These are phyloP conservation scores for Grifola frondosa DNA, from an alignment of 1,284 basidiomycete species.

Conservation along the genomic window DNA sequence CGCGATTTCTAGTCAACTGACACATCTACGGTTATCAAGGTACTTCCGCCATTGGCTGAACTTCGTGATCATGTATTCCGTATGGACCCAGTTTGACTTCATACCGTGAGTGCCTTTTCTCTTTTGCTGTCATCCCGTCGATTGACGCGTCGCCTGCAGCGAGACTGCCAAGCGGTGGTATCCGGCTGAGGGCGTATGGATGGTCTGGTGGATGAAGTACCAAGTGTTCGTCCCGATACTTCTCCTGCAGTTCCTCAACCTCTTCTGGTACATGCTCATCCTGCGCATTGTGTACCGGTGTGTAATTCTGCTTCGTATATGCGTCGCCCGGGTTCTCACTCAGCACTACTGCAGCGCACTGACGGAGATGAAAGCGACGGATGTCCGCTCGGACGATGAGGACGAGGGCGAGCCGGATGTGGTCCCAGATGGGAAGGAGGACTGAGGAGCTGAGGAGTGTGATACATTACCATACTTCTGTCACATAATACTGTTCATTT, in stretches of 20 bases:
- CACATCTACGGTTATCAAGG: constrained; percentile 38
- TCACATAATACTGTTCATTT: neutral
- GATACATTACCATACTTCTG: neutral
- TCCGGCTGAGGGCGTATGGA: constrained; percentile 66
- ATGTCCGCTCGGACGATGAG: constrained; percentile 70
- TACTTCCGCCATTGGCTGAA: constrained; percentile 98
- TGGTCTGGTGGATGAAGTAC: constrained; percentile 78
- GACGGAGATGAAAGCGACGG: constrained; percentile 34
- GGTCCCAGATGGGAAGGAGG: constrained; percentile 36
- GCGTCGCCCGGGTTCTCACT: neutral
- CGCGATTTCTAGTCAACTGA: constrained; percentile 1
- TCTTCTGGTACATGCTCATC: constrained; percentile 91
- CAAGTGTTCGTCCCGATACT: constrained; percentile 79
- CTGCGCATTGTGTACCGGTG: constrained; percentile 63
- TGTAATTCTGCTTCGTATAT: constrained; percentile 15
- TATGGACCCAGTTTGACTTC: constrained; percentile 79
- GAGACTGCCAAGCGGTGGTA: constrained; percentile 59
- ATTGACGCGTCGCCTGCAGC: constrained; percentile 35
- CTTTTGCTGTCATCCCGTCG: neutral
- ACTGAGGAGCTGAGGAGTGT: constrained; percentile 14
- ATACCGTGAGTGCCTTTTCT: constrained; percentile 63
- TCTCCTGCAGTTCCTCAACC: constrained; percentile 78
- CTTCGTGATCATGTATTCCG: constrained; percentile 82
- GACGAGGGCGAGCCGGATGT: constrained; percentile 47
- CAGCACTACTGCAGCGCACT: constrained; percentile 16